Evolutionary conservation across 148 eudicot genomes (phyloP).

Genomic region (Talinum fruticosum): DNA sequence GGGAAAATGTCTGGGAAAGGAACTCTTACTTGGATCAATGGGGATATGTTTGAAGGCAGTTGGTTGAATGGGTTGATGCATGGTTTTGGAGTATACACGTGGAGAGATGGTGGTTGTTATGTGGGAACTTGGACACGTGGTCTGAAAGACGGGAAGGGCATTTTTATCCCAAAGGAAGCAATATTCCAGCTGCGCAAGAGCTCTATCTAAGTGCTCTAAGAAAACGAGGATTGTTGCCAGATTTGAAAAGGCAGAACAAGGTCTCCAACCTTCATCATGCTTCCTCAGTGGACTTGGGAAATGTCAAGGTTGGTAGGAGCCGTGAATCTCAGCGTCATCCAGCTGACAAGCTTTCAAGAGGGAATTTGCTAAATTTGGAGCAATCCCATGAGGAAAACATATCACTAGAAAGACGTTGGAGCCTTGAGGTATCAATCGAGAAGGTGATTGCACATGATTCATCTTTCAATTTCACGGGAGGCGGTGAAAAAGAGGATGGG

Average conservation of each 20-base stretch:
- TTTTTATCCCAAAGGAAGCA: conserved; percentile 71
- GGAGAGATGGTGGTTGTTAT: conserved; percentile 88
- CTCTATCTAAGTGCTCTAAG: conserved; percentile 72
- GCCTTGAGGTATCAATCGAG: conserved; percentile 91
- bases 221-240: conserved; percentile 86
- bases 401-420: conserved; percentile 80
- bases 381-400: conserved; percentile 49
- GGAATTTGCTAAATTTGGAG: conserved; percentile 44
- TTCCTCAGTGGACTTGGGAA: conserved; percentile 64
- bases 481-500: conserved; percentile 42
- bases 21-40: conserved; percentile 80
- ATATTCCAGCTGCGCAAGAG: conserved; percentile 61
- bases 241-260: conserved; percentile 61
- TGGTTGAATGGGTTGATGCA: conserved; percentile 90
- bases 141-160: conserved; percentile 91
- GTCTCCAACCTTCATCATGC: conserved; percentile 80
- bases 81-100: conserved; percentile 88
- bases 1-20: conserved; percentile 94
- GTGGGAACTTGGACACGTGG: conserved; percentile 98
- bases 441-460: conserved; percentile 62
- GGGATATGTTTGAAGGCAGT: conserved; percentile 88
- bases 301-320: conserved; percentile 44
- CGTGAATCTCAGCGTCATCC: conserved; percentile 41
- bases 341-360: conserved; percentile 46
- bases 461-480: conserved; percentile 43